Evolutionary conservation across 2,329 filamentous ascomycete genomes (phyloP), one percentile per base, ranked within the genome.

Genomic region (Aspergillus sp.): DNA sequence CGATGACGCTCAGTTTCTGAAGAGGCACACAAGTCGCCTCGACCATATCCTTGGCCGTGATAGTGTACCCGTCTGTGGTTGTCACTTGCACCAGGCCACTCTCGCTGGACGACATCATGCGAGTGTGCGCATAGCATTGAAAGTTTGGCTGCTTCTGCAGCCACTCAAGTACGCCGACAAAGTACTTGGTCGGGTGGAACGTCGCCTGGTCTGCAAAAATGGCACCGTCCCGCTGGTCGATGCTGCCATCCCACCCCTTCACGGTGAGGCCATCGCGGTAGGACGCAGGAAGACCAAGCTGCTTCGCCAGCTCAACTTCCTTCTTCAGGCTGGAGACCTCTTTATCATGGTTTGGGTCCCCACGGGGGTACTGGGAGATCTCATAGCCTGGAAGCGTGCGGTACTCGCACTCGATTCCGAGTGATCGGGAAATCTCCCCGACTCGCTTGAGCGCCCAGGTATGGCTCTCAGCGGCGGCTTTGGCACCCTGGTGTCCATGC

Each of bases 161-260:
- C 76, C 81, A 85, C 7, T 77, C 73, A 3, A 87, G 74, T 1
- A 86, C 68, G 6, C 83, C 83, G 39, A 79, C 72, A 0, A 85
- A 70, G 64, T 86, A 86, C 64, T 81, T 81, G 3, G 84, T 86
- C 0, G 84, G 83, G 58, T 86, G 84, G 67, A 86, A 86, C 0
- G 82, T 80, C 0, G 82, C 83, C 64, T 86, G 83, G 15, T 76
- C 70, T 2, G 67, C 58, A 55, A 79, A 80, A 4, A 86, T 68
- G 3, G 78, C 77, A 2, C 80, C 83, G 57, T 80, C 83, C 36
- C 82, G 79, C 64, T 85, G 83, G 54, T 85, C 81, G 0, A 78
- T 68, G 5, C 72, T 73, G 36, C 82, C 82, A 11, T 79, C 75
- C 84, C 83, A 86, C 13, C 84, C 83, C 53, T 75, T 76, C 41